phyloP scores from a whole-genome alignment of 2,329 filamentous ascomycete species.

The Penicillium sp. region DNA sequence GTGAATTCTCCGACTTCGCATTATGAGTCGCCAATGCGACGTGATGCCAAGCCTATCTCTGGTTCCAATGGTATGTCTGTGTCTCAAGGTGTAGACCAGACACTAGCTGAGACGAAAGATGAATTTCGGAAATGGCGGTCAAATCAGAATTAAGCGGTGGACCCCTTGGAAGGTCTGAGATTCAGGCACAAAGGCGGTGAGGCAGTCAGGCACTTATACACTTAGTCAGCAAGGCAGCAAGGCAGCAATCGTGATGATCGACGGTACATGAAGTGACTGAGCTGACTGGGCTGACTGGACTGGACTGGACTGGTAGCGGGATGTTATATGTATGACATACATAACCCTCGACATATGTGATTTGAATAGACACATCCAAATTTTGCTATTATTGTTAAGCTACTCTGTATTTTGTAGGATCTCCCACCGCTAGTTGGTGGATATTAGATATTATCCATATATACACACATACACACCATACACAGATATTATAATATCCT shows the following conservation, averaged over 20 bases:
- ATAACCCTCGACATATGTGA: background rate
- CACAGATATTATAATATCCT: background rate
- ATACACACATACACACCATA: background rate
- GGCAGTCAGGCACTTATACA: background rate
- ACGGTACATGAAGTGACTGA: conserved; percentile 4
- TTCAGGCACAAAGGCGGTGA: background rate
- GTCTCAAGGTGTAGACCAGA: background rate
- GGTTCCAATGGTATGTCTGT: background rate
- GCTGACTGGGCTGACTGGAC: background rate
- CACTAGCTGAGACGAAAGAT: background rate
- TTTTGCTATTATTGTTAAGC: background rate
- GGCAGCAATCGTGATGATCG: background rate
- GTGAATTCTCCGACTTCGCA: background rate
- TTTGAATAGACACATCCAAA: background rate
- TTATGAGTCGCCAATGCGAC: background rate
- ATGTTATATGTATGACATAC: conserved; percentile 9
- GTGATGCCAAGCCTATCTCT: conserved; percentile 5
- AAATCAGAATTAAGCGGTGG: background rate
- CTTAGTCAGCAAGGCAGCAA: background rate
- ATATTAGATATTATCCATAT: background rate
- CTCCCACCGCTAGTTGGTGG: conserved; percentile 1
- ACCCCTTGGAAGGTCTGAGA: background rate
- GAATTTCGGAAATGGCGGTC: background rate
- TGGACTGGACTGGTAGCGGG: background rate
- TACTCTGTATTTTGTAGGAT: background rate